These are phyloP conservation scores for Cytospora chrysosperma DNA, from an alignment of 2,329 filamentous ascomycete species.

Conservation along the genomic window DNA sequence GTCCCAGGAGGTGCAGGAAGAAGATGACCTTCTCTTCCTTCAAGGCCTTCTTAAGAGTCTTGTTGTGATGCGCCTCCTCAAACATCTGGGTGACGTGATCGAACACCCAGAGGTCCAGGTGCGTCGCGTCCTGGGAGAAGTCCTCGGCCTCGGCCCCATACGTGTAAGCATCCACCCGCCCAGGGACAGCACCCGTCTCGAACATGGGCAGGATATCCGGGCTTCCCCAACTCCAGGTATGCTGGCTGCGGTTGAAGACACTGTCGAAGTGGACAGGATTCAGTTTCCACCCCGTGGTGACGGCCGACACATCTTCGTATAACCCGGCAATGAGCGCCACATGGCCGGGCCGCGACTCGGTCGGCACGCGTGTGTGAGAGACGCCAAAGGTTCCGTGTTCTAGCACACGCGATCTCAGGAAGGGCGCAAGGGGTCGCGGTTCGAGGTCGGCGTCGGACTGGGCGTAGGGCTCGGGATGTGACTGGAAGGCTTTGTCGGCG, in stretches of 20 bases:
- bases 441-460: slow-evolving; percentile 62
- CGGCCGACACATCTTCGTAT: slow-evolving; percentile 96
- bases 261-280: slow-evolving; percentile 99
- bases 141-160: slow-evolving; percentile 88
- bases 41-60: slow-evolving; percentile 69
- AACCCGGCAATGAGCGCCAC: slow-evolving; percentile 94
- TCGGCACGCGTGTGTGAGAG: slow-evolving; percentile 94
- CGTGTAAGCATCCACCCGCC: slow-evolving; percentile 80
- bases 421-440: slow-evolving; percentile 83
- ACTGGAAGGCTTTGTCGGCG: slow-evolving; percentile 97
- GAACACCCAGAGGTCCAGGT: slow-evolving; percentile 93
- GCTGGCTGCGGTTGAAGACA: slow-evolving; percentile 92
- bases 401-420: slow-evolving; percentile 83
- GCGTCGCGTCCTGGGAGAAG: slow-evolving; percentile 77
- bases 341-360: slow-evolving; percentile 93
- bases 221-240: slow-evolving; percentile 99
- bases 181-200: slow-evolving; percentile 83
- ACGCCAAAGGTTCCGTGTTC: slow-evolving; percentile 93
- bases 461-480: slow-evolving; percentile 81
- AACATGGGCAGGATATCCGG: slow-evolving; percentile 99
- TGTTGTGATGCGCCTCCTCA: slow-evolving; percentile 72
- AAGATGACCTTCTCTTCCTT: slow-evolving; percentile 87
- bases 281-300: slow-evolving; percentile 96
- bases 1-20: slow-evolving; percentile 87
- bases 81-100: slow-evolving; percentile 89